Evolutionary conservation across 306 rosid genomes (phyloP).

Genomic region (Citrullus colocynthis): DNA sequence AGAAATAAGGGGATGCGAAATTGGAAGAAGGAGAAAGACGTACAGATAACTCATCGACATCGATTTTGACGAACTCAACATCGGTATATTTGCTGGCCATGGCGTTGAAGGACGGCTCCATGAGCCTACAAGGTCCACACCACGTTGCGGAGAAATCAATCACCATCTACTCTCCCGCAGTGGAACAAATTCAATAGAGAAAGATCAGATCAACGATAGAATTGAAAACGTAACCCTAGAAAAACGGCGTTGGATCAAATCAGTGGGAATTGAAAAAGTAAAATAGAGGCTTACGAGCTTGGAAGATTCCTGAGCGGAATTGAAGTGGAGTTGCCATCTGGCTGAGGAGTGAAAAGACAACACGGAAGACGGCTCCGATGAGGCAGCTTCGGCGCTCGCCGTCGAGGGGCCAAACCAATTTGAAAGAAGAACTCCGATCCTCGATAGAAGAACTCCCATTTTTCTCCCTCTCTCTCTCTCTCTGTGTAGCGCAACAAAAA

Average conservation of each 20-base stretch:
- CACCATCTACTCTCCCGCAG: slow-evolving; percentile 34
- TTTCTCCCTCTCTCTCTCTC: not conserved
- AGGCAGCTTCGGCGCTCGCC: not conserved
- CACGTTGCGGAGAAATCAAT: slow-evolving; percentile 87
- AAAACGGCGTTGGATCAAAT: not conserved
- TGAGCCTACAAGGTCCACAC: slow-evolving; percentile 91
- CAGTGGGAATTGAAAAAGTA: not conserved
- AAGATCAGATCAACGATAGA: not conserved
- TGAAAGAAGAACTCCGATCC: not conserved
- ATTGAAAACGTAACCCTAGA: not conserved
- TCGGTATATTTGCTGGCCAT: slow-evolving; percentile 40
- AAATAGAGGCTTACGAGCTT: slow-evolving; percentile 30
- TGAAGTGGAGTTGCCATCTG: slow-evolving; percentile 64
- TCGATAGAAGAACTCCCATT: not conserved
- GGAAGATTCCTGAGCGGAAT: slow-evolving; percentile 26
- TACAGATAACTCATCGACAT: slow-evolving; percentile 77
- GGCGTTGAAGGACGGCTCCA: slow-evolving; percentile 51
- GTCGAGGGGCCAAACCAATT: not conserved
- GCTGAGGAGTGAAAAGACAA: slow-evolving; percentile 48
- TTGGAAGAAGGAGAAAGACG: not conserved
- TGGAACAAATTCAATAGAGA: not conserved
- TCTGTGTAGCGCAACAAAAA: not conserved
- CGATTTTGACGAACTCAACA: slow-evolving; percentile 71
- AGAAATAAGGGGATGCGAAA: not conserved
- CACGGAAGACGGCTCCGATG: slow-evolving; percentile 27